phyloP scores from a whole-genome alignment of 371 early-diverging fungal genomes.

The Actinomucor elegans region DNA sequence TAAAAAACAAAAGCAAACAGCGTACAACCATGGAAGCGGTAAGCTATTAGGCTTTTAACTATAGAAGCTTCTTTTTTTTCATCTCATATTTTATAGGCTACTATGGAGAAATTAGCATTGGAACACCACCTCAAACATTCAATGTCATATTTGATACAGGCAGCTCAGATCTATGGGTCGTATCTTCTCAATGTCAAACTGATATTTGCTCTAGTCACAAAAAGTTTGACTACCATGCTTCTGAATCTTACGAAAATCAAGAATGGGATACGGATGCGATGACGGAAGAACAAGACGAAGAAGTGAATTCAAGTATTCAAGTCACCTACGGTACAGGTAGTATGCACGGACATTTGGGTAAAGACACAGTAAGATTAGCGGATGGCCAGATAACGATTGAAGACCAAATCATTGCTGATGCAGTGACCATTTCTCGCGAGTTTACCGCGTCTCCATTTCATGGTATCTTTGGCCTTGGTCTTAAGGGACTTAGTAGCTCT shows the following conservation, averaged over 20 bases:
- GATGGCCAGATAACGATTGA: slow-evolving; percentile 35
- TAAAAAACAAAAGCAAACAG: slow-evolving; percentile 36
- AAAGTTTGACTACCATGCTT: slow-evolving; percentile 15
- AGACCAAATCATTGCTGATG: slow-evolving; percentile 53
- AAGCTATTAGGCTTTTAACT: slow-evolving; percentile 4
- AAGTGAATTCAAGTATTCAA: slow-evolving; percentile 26
- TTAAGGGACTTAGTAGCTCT: slow-evolving; percentile 51
- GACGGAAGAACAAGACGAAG: slow-evolving; percentile 2
- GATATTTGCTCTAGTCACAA: slow-evolving; percentile 47
- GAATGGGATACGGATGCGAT: no score
- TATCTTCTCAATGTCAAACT: slow-evolving; percentile 82
- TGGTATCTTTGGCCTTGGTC: slow-evolving; percentile 72
- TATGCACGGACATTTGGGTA: slow-evolving; percentile 45
- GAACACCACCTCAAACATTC: slow-evolving; percentile 69
- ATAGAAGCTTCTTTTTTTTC: no score
- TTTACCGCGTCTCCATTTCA: slow-evolving; percentile 63
- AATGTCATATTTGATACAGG: slow-evolving; percentile 79
- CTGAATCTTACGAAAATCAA: slow-evolving; percentile 1
- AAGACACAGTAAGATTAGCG: slow-evolving; percentile 55
- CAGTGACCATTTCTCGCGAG: slow-evolving; percentile 51
- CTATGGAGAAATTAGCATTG: slow-evolving; percentile 62
- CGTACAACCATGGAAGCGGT: slow-evolving; percentile 46
- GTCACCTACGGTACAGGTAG: slow-evolving; percentile 71
- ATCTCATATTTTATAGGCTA: slow-evolving; percentile 53
- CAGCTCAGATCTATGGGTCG: slow-evolving; percentile 84